A percentile compares a stretch with the other conserved stretches of the same genome.
Evolutionary conservation across 331 rosid species (phyloP).

Genomic region (Cydonia oblonga): DNA sequence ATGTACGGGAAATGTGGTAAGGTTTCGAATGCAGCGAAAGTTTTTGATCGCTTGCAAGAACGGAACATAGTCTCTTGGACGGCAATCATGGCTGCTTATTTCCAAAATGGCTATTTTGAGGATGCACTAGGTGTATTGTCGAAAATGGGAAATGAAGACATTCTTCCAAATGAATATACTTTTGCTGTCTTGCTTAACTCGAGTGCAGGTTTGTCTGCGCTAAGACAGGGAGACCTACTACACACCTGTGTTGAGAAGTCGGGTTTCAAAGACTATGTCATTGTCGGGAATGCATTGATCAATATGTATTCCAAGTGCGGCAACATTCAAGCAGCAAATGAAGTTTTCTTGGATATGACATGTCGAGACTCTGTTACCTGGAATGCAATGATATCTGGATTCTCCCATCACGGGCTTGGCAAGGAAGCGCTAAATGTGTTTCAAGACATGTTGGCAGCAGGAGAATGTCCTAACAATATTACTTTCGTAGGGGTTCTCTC

Average conservation of each 20-base stretch:
- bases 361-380: slow-evolving; percentile 42
- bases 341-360: slow-evolving; percentile 33
- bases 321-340: slow-evolving; percentile 45
- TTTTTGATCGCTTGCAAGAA: slow-evolving; percentile 33
- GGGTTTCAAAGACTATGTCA: slow-evolving; percentile 44
- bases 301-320: slow-evolving; percentile 79
- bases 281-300: slow-evolving; percentile 56
- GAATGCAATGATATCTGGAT: slow-evolving; percentile 70
- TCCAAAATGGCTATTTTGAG: slow-evolving; percentile 55
- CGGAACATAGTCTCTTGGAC: slow-evolving; percentile 65
- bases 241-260: slow-evolving; percentile 48
- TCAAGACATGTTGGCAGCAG: slow-evolving; percentile 36
- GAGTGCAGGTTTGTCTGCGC: slow-evolving; percentile 50
- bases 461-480: slow-evolving; percentile 42
- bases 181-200: slow-evolving; percentile 54
- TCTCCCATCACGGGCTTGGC: slow-evolving; percentile 66
- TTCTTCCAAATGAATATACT: slow-evolving; percentile 49
- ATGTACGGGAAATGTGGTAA: slow-evolving; percentile 75
- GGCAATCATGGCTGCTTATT: slow-evolving; percentile 49
- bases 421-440: slow-evolving; percentile 52
- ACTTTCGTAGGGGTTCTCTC: slow-evolving; percentile 64
- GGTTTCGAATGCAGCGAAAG: slow-evolving; percentile 28
- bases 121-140: slow-evolving; percentile 45
- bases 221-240: slow-evolving; percentile 46
- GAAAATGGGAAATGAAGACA: slow-evolving; percentile 37